Evolutionary conservation across 2,329 filamentous ascomycete species (phyloP), one percentile per base, ranked within the genome.

Genomic region (Bipolaris zeicola): DNA sequence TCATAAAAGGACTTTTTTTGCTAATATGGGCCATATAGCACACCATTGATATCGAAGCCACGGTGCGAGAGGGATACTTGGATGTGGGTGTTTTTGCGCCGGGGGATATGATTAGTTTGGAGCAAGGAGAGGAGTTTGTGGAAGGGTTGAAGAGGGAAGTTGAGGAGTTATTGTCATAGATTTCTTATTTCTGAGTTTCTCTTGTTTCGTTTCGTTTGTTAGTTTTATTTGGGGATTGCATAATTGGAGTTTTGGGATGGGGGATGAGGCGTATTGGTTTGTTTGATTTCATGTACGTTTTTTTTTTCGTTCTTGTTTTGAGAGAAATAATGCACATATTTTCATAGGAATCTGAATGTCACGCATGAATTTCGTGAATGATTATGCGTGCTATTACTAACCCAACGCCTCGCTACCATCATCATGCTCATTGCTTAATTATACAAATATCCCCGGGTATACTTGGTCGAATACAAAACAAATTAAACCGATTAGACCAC

Each of bases 41-140:
- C 61, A 78, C 82, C 8, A 63, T 87, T 26, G 84, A 87, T 66
- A 66, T 87, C 11, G 85, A 87, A 72, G 79, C 80, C 7, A 82
- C 82, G 7, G 69, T 85, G 16, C 69, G 76, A 6, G 69, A 79
- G 34, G 79, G 80, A n/a, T 69, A 63, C 5, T 67, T 87, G 55
- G 80, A 83, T 62, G 73, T 86, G 39, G 84, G 83, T 13, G 64
- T 85, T 6, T 86, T 86, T 69, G 80, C 76, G 18, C 77, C 79
- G 4, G 71, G 70, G 37, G 73, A 73, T 6, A 78, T 82, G 76
- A 33, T 84, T 38, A 66, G 68, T 22, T 58, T 80, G 46, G 58
- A 72, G 5, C 66, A 70, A 36, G 77, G 75, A 3, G 67, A 77
- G 59, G 63, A 57, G n/a, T 44, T 79, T 51, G 57, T 80, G 1